Percentiles rank a stretch among this genome's conserved stretches.
phyloP scores from a whole-genome alignment of 768 basidiomycete genomes.

The Auriscalpium orientale region DNA sequence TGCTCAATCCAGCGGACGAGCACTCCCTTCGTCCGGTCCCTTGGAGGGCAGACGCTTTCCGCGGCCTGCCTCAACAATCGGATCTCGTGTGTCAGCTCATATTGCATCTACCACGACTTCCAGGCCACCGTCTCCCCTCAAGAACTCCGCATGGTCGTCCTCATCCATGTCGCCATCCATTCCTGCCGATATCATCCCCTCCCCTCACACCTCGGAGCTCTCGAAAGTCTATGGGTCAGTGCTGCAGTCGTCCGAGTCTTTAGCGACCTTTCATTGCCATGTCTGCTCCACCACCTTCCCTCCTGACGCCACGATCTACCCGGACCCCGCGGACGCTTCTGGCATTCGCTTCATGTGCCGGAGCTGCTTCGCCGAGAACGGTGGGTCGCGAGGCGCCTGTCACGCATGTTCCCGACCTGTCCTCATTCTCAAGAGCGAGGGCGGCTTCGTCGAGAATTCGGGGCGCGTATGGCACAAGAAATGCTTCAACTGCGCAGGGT shows the following conservation, averaged over 20 bases:
- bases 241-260: conserved; percentile 67
- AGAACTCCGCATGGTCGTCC: conserved; percentile 26
- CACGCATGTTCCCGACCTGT: conserved; percentile 62
- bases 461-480: conserved; percentile 74
- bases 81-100: conserved; percentile 47
- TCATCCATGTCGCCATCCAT: conserved; percentile 28
- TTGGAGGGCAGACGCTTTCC: conserved; percentile 42
- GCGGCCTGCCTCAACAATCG: conserved; percentile 37
- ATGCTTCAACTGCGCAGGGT: conserved; percentile 72
- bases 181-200: conserved; percentile 50
- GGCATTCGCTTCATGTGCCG: conserved; percentile 59
- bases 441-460: conserved; percentile 65
- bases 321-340: conserved; percentile 41
- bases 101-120: conserved; percentile 45
- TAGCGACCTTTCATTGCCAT: conserved; percentile 63
- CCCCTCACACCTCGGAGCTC: conserved; percentile 46
- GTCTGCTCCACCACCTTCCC: conserved; percentile 58
- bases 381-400: conserved; percentile 74
- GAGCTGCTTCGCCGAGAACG: conserved; percentile 60
- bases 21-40: conserved; percentile 14
- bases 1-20: conserved; percentile 19
- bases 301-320: conserved; percentile 83
- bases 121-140: conserved; percentile 53
- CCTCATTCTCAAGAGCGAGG: conserved; percentile 67
- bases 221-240: conserved; percentile 84